Evolutionary conservation across 169 alveolate species (phyloP), one percentile per base, ranked within the genome.

Genomic region (Cryptosporidium tyzzeri): DNA sequence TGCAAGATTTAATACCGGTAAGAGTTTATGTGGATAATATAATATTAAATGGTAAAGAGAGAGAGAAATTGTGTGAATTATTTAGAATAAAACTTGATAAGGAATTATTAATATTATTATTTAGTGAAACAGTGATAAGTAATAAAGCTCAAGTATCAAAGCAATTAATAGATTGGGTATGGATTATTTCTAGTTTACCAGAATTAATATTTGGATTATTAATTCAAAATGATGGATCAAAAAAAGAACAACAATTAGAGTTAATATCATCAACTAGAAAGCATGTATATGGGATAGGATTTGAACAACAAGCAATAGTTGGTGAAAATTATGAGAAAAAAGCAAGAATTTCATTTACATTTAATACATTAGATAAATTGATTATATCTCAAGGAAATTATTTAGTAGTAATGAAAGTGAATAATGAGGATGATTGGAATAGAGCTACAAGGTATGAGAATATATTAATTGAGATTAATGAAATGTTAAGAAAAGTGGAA

Each of bases 161-260:
- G 29, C 67, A 55, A 26, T 53, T 73, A 41, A 16, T 73, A 21
- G 75, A 80, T 80, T 80, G 89, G 89, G 50, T 33, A 9, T 21
- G 62, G 41, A 23, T 80, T 10, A 33, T 80, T 62, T 58, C 68
- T 45, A 65, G 35, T 80, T 80, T 61, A 51, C 86, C 86, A 18
- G 44, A 55, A 7, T 67, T 29, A 33, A 26, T 67, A 67, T 67
- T 39, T 37, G 35, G 35, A 33, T 21, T 21, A 67, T 33, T 67
- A 8, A 37, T 29, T 8, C 29, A 55, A n/a, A 23, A 55, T 55
- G 67, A 55, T 55, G 67, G 67, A 3, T 23, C 26, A 8, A 26
- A n/a, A n/a, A 55, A 26, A n/a, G 67, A 55, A 10, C 67, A 55
- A 37, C 67, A 55, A 26, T 55, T 55, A 26, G 67, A 55, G 67